Base-by-base conservation (phyloP, 352 stramenopile genomes). In the Phytophthora kernoviae region DNA sequence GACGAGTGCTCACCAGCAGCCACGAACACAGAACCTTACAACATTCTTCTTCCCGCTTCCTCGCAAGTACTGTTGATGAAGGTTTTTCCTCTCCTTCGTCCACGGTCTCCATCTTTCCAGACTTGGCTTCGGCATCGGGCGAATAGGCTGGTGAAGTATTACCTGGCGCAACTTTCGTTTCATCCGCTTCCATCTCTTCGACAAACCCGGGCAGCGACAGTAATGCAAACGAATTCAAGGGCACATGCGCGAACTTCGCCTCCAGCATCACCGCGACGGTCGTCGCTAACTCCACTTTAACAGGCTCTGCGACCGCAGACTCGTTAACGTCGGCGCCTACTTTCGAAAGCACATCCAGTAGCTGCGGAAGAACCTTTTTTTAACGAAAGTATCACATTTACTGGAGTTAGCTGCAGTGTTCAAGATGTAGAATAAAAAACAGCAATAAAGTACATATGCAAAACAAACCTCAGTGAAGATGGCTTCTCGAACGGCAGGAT, bases 211-310 rank as follows among this genome's bases (percentile, higher is more conserved):
- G 83, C 39, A 91, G 40, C 11, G 75, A 68, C 33, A 93, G 54
- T 34, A 91, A 49, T 15, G 58, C 45, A 39, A 88, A 91, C 14
- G 76, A 61, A 15, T 85, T 83, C n/a, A 50, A 49, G 0, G 60
- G 21, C 4, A 73, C 57, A 26, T 63, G 62, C 34, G 77, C 68
- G 12, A 77, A 71, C 24, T 81, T 80, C 2, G 70, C 66, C 14
- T 91, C 84, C 32, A 93, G 62, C 15, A 93, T 47, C 12, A 84
- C 73, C 0, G 75, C 81, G 33, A 87, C 70, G 0, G 79, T 89
- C 14, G 73, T 57, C 2, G 73, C 66, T 17, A 93, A 39, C 47
- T 93, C 84, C 15, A 77, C 47, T 21, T 80, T 73, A 17, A 88
- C 75, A 9, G 54, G 33, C 11, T 89, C 80, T 2, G 73, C 50